Conservation (phyloP, 106 monocot genomes). For the Amphibolis antarctica region DNA sequence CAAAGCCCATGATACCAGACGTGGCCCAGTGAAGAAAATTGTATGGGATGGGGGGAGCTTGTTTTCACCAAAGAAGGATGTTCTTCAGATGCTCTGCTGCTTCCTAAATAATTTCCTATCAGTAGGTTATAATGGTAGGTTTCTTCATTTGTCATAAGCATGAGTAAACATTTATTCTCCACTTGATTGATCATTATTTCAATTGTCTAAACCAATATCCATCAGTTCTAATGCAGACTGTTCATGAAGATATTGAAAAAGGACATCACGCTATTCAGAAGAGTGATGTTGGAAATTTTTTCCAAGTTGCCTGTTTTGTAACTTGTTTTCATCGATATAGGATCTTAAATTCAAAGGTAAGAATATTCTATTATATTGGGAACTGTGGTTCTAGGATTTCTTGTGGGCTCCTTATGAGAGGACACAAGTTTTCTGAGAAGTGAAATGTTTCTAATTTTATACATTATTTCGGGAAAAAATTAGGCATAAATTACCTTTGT, state of each 20-base stretch:
- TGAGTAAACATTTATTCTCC: background rate
- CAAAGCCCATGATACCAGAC: conserved; percentile 46
- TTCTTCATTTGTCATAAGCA: background rate
- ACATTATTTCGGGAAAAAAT: no score
- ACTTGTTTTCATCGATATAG: conserved; percentile 59
- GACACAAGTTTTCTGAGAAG: no score
- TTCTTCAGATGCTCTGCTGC: conserved; percentile 33
- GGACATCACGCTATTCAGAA: conserved; percentile 61
- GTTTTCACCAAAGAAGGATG: conserved; percentile 32
- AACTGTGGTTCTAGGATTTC: background rate
- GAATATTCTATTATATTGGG: background rate
- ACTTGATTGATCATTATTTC: background rate
- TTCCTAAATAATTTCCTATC: conserved; percentile 68
- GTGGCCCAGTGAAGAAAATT: conserved; percentile 74
- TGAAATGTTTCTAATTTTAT: no score
- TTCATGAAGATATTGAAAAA: conserved; percentile 57
- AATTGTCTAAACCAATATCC: conserved; percentile 14
- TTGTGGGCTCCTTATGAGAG: no score
- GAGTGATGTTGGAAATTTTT: conserved; percentile 58
- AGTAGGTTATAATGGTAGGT: conserved; percentile 78
- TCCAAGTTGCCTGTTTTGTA: conserved; percentile 63
- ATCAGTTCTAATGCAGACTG: conserved; percentile 88
- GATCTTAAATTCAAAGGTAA: conserved; percentile 45
- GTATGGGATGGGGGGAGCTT: conserved; percentile 51
- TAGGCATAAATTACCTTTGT: no score